Evolutionary conservation across 1,139 yeast species (phyloP).

Genomic region (Scheffersomyces segobiensis): DNA sequence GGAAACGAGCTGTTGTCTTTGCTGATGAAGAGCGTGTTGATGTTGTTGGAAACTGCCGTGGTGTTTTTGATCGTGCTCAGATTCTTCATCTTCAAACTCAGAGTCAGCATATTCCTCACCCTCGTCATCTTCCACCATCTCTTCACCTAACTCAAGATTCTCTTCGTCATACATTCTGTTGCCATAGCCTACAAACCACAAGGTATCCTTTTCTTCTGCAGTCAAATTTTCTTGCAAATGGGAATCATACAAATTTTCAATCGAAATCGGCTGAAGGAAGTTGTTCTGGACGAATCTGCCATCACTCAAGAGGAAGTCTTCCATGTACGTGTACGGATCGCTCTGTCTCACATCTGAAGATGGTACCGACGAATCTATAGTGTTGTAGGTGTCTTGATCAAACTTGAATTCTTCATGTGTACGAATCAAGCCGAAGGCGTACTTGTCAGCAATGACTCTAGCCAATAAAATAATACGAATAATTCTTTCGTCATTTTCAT

Average conservation of each 20-base stretch:
- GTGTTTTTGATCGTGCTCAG: constrained; percentile 3
- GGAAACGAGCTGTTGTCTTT: constrained; percentile 7
- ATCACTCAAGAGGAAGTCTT: constrained; percentile 43
- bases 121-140: constrained; percentile 10
- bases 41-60: constrained; percentile 7
- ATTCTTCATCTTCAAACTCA: constrained; percentile 18
- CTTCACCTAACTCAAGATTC: constrained; percentile 15
- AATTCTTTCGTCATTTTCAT: constrained; percentile 46
- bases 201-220: constrained; percentile 16
- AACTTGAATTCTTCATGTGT: constrained; percentile 47
- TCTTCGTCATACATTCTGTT: constrained; percentile 12
- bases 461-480: constrained; percentile 54
- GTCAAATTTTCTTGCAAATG: constrained; percentile 7
- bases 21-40: constrained; percentile 22
- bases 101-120: constrained; percentile 10
- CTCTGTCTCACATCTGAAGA: constrained; percentile 7
- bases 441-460: constrained; percentile 49
- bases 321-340: constrained; percentile 29
- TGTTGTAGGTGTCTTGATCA: constrained; percentile 28
- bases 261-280: constrained; percentile 38
- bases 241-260: constrained; percentile 21
- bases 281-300: constrained; percentile 45
- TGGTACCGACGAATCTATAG: constrained; percentile 20
- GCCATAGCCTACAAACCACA: constrained; percentile 30
- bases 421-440: constrained; percentile 54